phyloP scores from a whole-genome alignment of 768 basidiomycete genomes.

The Russula compacta region DNA sequence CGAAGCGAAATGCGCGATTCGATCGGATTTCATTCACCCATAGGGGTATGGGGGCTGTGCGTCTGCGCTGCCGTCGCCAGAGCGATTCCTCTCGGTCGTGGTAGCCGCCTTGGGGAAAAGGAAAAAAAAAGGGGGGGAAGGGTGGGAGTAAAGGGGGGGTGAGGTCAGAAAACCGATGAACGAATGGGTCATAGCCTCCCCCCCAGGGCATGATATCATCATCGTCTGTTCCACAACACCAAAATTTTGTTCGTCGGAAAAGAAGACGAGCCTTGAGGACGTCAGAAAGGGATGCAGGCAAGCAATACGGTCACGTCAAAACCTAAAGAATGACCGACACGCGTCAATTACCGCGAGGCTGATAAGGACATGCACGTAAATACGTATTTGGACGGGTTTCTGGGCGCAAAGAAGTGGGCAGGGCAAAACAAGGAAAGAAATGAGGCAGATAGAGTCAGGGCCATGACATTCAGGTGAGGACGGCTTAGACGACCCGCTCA shows the following conservation, averaged over 20 bases:
- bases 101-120: background rate
- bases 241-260: background rate
- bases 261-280: slow-evolving; percentile 12
- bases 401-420: slow-evolving; percentile 16
- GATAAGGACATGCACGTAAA: slow-evolving; percentile 14
- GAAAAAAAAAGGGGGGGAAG: too few relatives aligned
- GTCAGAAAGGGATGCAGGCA: background rate
- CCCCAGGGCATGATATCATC: slow-evolving; percentile 14
- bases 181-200: background rate
- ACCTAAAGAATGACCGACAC: slow-evolving; percentile 7
- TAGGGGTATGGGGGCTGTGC: background rate
- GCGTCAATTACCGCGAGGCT: slow-evolving; percentile 8
- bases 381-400: slow-evolving; percentile 12
- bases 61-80: background rate
- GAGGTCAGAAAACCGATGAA: background rate
- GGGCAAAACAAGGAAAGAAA: slow-evolving; percentile 6
- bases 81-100: background rate
- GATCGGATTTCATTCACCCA: slow-evolving; percentile 7
- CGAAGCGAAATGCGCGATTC: background rate
- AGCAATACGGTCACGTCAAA: slow-evolving; percentile 7
- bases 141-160: too few relatives aligned
- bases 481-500: slow-evolving; percentile 4
- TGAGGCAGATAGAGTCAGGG: slow-evolving; percentile 14
- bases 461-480: slow-evolving; percentile 14
- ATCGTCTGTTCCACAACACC: background rate